phyloP scores from a whole-genome alignment of 31 red algal species.

The Odonthalia washingtoniensis region DNA sequence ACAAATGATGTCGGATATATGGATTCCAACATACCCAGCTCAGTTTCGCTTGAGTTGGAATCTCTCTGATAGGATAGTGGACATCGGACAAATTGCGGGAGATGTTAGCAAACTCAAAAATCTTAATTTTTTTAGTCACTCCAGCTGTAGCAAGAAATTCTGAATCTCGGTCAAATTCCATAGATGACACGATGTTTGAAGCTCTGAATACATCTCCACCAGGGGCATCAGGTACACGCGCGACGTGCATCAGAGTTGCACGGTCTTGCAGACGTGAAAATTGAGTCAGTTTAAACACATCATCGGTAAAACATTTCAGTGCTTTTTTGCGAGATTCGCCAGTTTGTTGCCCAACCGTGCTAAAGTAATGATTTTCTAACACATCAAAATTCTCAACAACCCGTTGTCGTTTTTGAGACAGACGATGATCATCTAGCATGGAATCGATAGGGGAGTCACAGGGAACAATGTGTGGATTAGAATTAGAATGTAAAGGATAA shows the following conservation, averaged over 20 bases:
- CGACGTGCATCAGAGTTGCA: conserved; percentile 58
- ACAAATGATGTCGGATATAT: conserved; percentile 83
- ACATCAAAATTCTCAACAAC: conserved; percentile 36
- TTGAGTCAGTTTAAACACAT: conserved; percentile 60
- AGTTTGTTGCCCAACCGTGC: conserved; percentile 45
- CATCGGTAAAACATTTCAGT: conserved; percentile 45
- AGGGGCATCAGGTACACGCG: conserved; percentile 49
- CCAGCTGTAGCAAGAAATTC: conserved; percentile 92
- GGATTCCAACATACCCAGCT: conserved; percentile 95
- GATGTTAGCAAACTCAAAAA: conserved; percentile 87
- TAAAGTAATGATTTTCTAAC: conserved; percentile 46
- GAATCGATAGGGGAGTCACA: background rate
- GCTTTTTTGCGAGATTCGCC: conserved; percentile 28
- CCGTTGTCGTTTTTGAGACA: conserved; percentile 48
- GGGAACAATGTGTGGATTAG: background rate
- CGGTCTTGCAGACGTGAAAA: conserved; percentile 49
- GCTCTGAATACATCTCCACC: conserved; percentile 70
- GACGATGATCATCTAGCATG: background rate
- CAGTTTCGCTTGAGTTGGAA: conserved; percentile 82
- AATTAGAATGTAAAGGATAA: too few species aligned
- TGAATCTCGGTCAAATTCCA: conserved; percentile 91
- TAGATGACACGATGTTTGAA: conserved; percentile 90
- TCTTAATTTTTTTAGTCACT: conserved; percentile 90
- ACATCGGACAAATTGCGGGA: conserved; percentile 60
- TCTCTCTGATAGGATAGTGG: conserved; percentile 92